phyloP scores from a whole-genome alignment of 345 rosid genomes.

The Pseudoturritis turrita region DNA sequence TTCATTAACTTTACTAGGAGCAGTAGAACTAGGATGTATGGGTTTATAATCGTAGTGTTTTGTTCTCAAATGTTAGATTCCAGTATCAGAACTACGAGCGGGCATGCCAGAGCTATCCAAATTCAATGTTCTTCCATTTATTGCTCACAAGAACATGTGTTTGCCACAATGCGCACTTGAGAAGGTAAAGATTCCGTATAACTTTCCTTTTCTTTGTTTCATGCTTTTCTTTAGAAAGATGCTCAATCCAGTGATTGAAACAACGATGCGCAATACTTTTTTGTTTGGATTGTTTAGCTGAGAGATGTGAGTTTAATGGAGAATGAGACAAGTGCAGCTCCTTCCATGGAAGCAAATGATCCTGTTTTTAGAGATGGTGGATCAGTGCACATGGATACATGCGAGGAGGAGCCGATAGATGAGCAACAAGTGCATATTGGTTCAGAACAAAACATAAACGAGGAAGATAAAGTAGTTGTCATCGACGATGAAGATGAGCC shows the following conservation, averaged over 20 bases:
- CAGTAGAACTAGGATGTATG: background rate
- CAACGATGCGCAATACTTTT: background rate
- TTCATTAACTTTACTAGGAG: background rate
- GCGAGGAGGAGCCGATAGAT: conserved; percentile 8
- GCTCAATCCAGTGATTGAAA: background rate
- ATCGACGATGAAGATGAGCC: conserved; percentile 16
- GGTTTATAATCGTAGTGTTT: background rate
- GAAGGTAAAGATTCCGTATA: conserved; percentile 14
- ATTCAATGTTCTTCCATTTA: conserved; percentile 28
- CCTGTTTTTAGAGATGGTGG: conserved; percentile 15
- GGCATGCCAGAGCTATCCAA: conserved; percentile 30
- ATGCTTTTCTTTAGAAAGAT: background rate
- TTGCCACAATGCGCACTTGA: conserved; percentile 27
- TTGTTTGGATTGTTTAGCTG: conserved; percentile 13
- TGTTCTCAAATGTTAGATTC: conserved; percentile 20
- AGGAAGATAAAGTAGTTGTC: conserved; percentile 2
- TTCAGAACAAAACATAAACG: background rate
- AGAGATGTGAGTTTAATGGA: conserved; percentile 16
- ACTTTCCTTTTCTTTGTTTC: background rate
- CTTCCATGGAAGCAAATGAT: background rate
- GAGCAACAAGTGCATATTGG: conserved; percentile 17
- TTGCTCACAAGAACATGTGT: conserved; percentile 30
- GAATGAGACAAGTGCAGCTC: conserved; percentile 5
- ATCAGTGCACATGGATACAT: conserved; percentile 4
- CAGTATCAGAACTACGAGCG: conserved; percentile 9